Evolutionary conservation across 2,329 filamentous ascomycete genomes (phyloP).

Genomic region (Zymoseptoria passerinii): DNA sequence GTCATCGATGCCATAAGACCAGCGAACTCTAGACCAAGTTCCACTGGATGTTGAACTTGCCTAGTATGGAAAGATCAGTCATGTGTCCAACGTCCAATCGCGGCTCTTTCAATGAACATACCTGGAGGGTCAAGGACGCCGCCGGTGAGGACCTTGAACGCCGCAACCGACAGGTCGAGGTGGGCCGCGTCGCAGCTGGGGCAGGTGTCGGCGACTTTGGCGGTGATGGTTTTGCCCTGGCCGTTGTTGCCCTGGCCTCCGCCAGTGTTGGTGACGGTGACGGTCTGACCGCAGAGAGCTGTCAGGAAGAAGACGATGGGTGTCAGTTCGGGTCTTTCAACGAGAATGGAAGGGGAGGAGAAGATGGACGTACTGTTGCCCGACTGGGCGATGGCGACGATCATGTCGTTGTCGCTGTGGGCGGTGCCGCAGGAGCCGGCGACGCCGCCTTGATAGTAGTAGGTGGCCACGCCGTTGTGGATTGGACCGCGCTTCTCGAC

Average conservation of each 20-base stretch:
- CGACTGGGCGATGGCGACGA: constrained; percentile 5
- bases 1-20: background rate
- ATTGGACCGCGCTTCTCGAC: background rate
- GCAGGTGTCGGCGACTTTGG: constrained; percentile 6
- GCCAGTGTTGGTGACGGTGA: constrained; percentile 6
- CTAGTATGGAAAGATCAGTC: background rate
- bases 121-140: constrained; percentile 3
- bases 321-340: background rate
- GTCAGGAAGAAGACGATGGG: too few species aligned
- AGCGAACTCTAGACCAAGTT: background rate
- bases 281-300: constrained; percentile 8
- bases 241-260: constrained; percentile 3
- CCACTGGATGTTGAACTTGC: background rate
- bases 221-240: constrained; percentile 3
- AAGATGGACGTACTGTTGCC: constrained; percentile 2
- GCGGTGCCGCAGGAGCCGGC: constrained; percentile 6
- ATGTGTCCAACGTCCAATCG: background rate
- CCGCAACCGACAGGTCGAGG: constrained; percentile 5
- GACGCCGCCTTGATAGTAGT: constrained; percentile 5
- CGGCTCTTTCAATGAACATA: background rate
- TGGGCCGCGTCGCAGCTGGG: constrained; percentile 4
- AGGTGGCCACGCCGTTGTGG: constrained; percentile 2
- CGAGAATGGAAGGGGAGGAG: background rate
- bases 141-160: constrained; percentile 6
- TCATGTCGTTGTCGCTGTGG: constrained; percentile 3